A percentile compares a stretch with the other conserved stretches of the same genome.
Evolutionary conservation across 345 rosid species (phyloP).

Genomic region (Cardamine resedifolia): DNA sequence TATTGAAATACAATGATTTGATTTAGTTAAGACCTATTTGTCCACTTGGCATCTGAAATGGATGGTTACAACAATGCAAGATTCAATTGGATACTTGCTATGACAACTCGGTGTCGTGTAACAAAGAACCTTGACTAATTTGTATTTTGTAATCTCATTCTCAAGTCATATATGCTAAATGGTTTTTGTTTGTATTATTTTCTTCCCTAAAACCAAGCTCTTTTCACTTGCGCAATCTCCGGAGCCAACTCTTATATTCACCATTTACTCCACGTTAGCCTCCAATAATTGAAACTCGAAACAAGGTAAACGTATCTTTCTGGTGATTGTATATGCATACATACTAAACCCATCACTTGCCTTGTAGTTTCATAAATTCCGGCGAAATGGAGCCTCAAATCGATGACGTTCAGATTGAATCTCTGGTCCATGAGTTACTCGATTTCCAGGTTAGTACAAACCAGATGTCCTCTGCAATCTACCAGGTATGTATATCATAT

Average conservation of each 20-base stretch:
- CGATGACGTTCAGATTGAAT: slow-evolving; percentile 27
- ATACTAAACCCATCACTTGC: slow-evolving; percentile 8
- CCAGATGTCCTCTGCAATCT: slow-evolving; percentile 65
- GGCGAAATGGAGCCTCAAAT: slow-evolving; percentile 21
- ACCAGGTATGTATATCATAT: slow-evolving; percentile 51
- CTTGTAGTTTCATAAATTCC: slow-evolving; percentile 31
- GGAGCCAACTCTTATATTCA: slow-evolving; percentile 46
- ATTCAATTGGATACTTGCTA: slow-evolving; percentile 22
- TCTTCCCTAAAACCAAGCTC: slow-evolving; percentile 25
- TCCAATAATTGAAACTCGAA: slow-evolving; percentile 25
- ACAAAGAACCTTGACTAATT: slow-evolving; percentile 31
- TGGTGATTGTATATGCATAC: slow-evolving; percentile 1
- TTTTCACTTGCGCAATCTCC: slow-evolving; percentile 48
- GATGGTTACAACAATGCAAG: slow-evolving; percentile 33
- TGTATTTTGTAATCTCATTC: slow-evolving; percentile 2
- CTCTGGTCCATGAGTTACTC: slow-evolving; percentile 49
- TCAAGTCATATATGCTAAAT: slow-evolving; percentile 16
- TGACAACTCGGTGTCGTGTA: slow-evolving; percentile 36
- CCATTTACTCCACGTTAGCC: slow-evolving; percentile 42
- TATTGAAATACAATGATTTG: slow-evolving; percentile 12
- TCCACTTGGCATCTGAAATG: slow-evolving; percentile 9
- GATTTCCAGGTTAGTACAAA: slow-evolving; percentile 59
- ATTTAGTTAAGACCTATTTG: background rate
- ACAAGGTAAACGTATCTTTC: slow-evolving; percentile 10
- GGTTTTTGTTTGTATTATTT: slow-evolving; percentile 24